Base-by-base conservation (phyloP, 164 flowering plant species). In the Macadamia integrifolia region DNA sequence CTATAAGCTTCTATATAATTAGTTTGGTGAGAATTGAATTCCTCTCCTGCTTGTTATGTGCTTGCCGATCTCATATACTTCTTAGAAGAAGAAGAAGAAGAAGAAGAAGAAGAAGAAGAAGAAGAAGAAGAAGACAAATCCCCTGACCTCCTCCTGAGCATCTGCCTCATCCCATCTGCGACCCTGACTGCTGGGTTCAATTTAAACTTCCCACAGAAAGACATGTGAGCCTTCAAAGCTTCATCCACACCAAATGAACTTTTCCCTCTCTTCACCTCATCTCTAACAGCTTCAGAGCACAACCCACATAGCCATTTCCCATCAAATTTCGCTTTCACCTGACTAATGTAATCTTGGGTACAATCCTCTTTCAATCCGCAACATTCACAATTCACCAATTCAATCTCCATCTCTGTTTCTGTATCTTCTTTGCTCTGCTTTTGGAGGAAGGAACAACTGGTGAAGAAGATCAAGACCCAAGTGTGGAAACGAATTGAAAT, bases 281-380 rank as follows among this genome's bases (percentile, higher is more conserved):
- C 94, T 66, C 83, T 80, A 0, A 91, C 97, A 0, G 98, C 97
- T 66, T 87, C 94, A 17, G 97, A 88, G 76, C 98, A 93, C 68
- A 91, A 68, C 56, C 98, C 97, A 74, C 98, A 93, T 10, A 93
- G 82, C 96, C 96, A 93, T 82, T 89, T 89, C 32, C 90, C 98
- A 3, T 82, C 86, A 58, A 93, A 93, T 49, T 85, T 89, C 6
- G 84, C 76, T 75, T 83, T 88, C 67, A 93, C 91, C 53, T 79
- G 78, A 42, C 69, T 77, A 14, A 93, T 93, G 76, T 93, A 93
- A 15, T 87, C 90, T 69, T 82, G 86, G 23, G 98, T 93, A 78
- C 98, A 93, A 23, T 93, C 98, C 58, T 93, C 98, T 67, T 84
- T 86, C 76, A 93, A 65, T 17, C 94, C 98, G 72, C 98, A 93